phyloP scores from a whole-genome alignment of 169 alveolate species.

The Miamiensis avidus region DNA sequence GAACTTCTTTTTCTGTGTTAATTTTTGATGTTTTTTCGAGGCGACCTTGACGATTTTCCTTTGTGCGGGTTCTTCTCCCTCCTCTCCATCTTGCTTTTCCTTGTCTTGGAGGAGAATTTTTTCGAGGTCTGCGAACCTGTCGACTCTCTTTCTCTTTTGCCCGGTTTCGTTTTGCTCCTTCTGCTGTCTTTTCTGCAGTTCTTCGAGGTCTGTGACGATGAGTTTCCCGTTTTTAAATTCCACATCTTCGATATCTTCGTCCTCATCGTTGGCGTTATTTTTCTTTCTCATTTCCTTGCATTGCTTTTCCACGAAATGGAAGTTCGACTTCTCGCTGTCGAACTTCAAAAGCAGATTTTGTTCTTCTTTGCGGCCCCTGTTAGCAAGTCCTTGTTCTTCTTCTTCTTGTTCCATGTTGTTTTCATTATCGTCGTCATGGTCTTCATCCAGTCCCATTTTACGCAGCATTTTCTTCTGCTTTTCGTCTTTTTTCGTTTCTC shows the following conservation, averaged over 20 bases:
- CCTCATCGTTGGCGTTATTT: conserved; percentile 6
- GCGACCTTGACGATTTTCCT: conserved; percentile 7
- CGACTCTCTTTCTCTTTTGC: conserved; percentile 42
- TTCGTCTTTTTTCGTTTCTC: conserved; percentile 7
- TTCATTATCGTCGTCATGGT: conserved; percentile 13
- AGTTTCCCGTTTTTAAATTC: conserved; percentile 38
- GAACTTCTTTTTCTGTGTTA: conserved; percentile 9
- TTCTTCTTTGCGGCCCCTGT: conserved; percentile 26
- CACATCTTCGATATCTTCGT: conserved; percentile 24
- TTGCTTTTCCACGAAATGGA: conserved; percentile 34
- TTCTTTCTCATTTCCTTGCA: conserved; percentile 22
- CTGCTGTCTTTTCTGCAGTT: background rate
- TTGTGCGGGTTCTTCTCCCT: conserved; percentile 13
- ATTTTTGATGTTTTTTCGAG: background rate
- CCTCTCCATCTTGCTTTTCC: conserved; percentile 17
- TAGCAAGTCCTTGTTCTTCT: no score
- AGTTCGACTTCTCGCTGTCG: conserved; percentile 29
- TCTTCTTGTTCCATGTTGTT: conserved; percentile 17
- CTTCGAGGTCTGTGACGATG: conserved; percentile 24
- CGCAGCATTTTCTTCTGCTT: background rate
- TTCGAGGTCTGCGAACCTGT: conserved; percentile 5
- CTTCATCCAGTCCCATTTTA: background rate
- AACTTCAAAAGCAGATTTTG: conserved; percentile 35
- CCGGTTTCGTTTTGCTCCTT: conserved; percentile 26
- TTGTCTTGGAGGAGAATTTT: conserved; percentile 3